These are phyloP conservation scores for Spinacia oleracea DNA, from an alignment of 179 eudicot genomes.

Conservation along the genomic window DNA sequence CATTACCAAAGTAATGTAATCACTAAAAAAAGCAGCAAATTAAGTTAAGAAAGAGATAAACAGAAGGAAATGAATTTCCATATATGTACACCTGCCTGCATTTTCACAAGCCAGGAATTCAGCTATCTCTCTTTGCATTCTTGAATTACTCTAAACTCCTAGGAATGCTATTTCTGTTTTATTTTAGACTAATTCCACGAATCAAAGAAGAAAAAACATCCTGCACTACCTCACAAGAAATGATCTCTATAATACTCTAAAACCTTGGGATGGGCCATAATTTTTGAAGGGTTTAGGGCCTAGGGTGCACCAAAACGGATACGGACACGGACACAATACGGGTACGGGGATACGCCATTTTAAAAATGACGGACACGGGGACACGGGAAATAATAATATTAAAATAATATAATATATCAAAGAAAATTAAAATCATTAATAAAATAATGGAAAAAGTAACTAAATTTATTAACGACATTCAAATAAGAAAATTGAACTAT, in stretches of 20 bases:
- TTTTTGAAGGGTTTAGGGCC: conserved; percentile 43
- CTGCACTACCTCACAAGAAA: conserved; percentile 14
- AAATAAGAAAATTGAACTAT: no score
- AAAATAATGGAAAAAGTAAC: no score
- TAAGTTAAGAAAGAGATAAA: neutral
- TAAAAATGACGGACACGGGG: no score
- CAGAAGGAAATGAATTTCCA: neutral
- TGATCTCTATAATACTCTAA: conserved; percentile 42
- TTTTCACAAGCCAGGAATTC: neutral
- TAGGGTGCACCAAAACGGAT: no score
- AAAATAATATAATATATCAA: no score
- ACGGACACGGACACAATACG: no score
- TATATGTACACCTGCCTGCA: neutral
- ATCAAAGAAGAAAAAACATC: neutral
- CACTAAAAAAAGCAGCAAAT: neutral
- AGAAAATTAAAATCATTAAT: no score
- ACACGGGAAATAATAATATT: no score
- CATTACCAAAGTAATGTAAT: neutral
- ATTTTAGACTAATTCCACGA: neutral
- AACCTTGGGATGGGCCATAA: conserved; percentile 77
- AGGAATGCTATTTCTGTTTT: neutral
- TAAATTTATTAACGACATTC: no score
- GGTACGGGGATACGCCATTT: no score
- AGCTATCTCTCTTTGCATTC: neutral
- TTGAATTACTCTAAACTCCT: neutral